phyloP scores from a whole-genome alignment of 2,329 filamentous ascomycete genomes.

The Calonectria honghensis region DNA sequence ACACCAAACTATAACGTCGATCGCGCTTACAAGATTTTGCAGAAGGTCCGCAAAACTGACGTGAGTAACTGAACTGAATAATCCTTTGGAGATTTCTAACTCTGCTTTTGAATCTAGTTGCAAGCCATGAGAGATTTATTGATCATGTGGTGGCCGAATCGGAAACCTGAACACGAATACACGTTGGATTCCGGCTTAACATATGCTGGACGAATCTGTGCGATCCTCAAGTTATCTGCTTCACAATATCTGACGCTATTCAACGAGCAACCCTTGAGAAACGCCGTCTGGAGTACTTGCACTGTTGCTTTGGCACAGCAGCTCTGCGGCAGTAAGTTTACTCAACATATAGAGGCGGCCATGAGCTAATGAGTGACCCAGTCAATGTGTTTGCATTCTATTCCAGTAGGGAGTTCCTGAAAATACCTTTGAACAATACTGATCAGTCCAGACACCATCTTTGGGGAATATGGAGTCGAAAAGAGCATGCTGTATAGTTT shows the following conservation, averaged over 20 bases:
- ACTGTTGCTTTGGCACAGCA: constrained; percentile 55
- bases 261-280: constrained; percentile 38
- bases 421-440: neutral
- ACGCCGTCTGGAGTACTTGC: constrained; percentile 53
- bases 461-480: constrained; percentile 44
- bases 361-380: constrained; percentile 9
- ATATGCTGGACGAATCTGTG: neutral
- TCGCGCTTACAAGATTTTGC: constrained; percentile 59
- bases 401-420: constrained; percentile 56
- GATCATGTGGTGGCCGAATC: constrained; percentile 16
- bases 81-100: neutral
- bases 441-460: constrained; percentile 37
- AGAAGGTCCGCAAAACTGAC: constrained; percentile 57
- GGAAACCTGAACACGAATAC: neutral
- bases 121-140: constrained; percentile 12
- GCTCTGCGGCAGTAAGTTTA: constrained; percentile 52
- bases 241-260: constrained; percentile 48
- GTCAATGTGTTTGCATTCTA: constrained; percentile 65
- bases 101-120: neutral
- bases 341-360: constrained; percentile 46
- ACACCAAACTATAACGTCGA: constrained; percentile 59
- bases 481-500: constrained; percentile 49
- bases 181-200: neutral
- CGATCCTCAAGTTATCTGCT: constrained; percentile 38
- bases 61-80: constrained; percentile 3